These are phyloP conservation scores for Dactylellina sp. DNA, from an alignment of 2,329 filamentous ascomycete species.

Conservation along the genomic window DNA sequence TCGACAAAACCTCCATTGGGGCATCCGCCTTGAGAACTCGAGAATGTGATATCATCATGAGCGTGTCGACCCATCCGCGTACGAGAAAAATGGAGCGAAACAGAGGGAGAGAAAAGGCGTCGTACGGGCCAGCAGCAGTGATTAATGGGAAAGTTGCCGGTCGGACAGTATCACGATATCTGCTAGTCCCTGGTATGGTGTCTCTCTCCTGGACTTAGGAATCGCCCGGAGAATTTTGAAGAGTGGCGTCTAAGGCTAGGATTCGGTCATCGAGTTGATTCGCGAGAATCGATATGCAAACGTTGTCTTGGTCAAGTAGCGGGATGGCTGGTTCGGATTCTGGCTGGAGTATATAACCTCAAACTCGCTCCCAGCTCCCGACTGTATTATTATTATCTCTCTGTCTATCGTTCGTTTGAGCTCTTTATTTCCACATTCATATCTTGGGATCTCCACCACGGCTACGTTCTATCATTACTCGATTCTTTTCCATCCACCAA, in stretches of 20 bases:
- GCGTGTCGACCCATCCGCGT: background rate
- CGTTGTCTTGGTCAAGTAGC: background rate
- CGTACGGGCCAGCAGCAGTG: too few relatives aligned
- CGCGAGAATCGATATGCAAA: slow-evolving; percentile 12
- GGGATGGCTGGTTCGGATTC: slow-evolving; percentile 6
- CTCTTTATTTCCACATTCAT: background rate
- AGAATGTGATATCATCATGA: slow-evolving; percentile 42
- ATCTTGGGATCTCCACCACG: slow-evolving; percentile 9
- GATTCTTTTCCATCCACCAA: background rate
- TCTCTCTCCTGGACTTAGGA: background rate
- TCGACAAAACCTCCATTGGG: slow-evolving; percentile 10
- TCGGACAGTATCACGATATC: too few relatives aligned
- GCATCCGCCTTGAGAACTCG: slow-evolving; percentile 23
- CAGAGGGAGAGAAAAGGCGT: too few relatives aligned
- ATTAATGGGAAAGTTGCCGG: too few relatives aligned
- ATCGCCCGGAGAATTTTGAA: background rate
- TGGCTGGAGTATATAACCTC: slow-evolving; percentile 11
- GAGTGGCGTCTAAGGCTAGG: slow-evolving; percentile 32
- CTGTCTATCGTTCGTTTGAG: background rate
- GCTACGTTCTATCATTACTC: too few relatives aligned
- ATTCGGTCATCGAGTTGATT: slow-evolving; percentile 6
- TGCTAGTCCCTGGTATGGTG: too few relatives aligned
- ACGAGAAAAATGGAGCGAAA: too few relatives aligned
- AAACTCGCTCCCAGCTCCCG: slow-evolving; percentile 19
- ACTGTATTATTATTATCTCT: background rate